A percentile compares a stretch with the other conserved stretches of the same genome.
phyloP scores from a whole-genome alignment of 1,284 basidiomycete genomes.

The Moesziomyces globuligerus region DNA sequence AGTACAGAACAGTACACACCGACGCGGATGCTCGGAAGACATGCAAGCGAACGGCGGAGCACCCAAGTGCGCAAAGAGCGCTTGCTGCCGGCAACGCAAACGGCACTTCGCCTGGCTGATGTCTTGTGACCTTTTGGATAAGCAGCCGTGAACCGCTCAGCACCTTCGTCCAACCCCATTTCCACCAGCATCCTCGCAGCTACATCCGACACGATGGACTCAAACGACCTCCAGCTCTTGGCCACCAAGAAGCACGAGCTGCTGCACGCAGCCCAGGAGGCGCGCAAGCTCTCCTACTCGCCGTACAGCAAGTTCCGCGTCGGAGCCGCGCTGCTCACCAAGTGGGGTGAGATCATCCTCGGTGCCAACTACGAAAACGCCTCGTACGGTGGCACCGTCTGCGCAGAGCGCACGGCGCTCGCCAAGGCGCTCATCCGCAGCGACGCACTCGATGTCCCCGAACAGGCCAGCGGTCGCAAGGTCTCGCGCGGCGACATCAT shows the following conservation, averaged over 20 bases:
- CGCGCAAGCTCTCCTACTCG: slow-evolving; percentile 57
- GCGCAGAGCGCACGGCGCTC: slow-evolving; percentile 64
- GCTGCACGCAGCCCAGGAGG: slow-evolving; percentile 53
- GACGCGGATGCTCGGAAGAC: slow-evolving; percentile 26
- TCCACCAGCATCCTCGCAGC: not conserved
- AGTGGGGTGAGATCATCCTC: slow-evolving; percentile 78
- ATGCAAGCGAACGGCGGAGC: slow-evolving; percentile 2
- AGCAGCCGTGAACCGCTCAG: not conserved
- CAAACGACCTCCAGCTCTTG: slow-evolving; percentile 29
- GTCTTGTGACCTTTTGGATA: slow-evolving; percentile 25
- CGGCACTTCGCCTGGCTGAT: not conserved
- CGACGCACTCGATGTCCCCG: slow-evolving; percentile 20
- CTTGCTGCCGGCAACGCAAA: not conserved
- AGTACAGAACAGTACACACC: too few species aligned
- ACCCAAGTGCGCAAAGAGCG: not conserved
- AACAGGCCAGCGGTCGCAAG: slow-evolving; percentile 31
- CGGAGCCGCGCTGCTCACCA: slow-evolving; percentile 80
- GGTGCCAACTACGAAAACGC: slow-evolving; percentile 92
- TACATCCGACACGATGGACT: slow-evolving; percentile 43
- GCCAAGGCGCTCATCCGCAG: slow-evolving; percentile 49
- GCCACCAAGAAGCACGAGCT: slow-evolving; percentile 49
- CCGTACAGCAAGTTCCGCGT: slow-evolving; percentile 82
- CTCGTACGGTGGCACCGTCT: slow-evolving; percentile 76
- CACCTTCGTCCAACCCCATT: not conserved
- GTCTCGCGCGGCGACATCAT: slow-evolving; percentile 50